A percentile compares a stretch with the other conserved stretches of the same genome.
Evolutionary conservation across 2,329 filamentous ascomycete species (phyloP).

Genomic region (Triangularia verruculosa): DNA sequence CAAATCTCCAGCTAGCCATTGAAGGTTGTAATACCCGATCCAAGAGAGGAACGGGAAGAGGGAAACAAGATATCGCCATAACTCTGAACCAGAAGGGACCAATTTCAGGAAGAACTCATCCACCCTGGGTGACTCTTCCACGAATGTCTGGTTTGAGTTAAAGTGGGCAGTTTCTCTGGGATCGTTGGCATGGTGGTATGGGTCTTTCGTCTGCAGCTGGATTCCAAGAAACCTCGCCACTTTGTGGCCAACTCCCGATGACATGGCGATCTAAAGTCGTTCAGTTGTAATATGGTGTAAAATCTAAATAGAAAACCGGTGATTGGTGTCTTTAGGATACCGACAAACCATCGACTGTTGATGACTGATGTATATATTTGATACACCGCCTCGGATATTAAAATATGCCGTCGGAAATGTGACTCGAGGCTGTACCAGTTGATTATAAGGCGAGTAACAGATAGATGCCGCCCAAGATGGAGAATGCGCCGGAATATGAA

Average conservation of each 20-base stretch:
- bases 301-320: background rate
- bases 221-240: slow-evolving; percentile 81
- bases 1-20: slow-evolving; percentile 86
- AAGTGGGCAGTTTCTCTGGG: slow-evolving; percentile 80
- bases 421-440: background rate
- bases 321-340: background rate
- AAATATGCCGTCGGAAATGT: background rate
- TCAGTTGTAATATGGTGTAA: too few relatives aligned
- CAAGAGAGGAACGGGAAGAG: slow-evolving; percentile 89
- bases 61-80: slow-evolving; percentile 60
- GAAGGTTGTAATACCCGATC: slow-evolving; percentile 82
- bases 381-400: background rate
- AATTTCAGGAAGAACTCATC: slow-evolving; percentile 67
- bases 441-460: background rate
- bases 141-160: slow-evolving; percentile 68
- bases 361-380: background rate
- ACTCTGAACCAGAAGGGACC: slow-evolving; percentile 55
- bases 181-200: slow-evolving; percentile 59
- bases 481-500: background rate
- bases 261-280: too few relatives aligned
- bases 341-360: background rate
- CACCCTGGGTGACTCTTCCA: slow-evolving; percentile 76
- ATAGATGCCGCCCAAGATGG: background rate
- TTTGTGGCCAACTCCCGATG: slow-evolving; percentile 60
- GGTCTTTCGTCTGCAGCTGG: slow-evolving; percentile 68